Conservation (phyloP, 129 eudicot genomes). For the Tagetes patula region DNA sequence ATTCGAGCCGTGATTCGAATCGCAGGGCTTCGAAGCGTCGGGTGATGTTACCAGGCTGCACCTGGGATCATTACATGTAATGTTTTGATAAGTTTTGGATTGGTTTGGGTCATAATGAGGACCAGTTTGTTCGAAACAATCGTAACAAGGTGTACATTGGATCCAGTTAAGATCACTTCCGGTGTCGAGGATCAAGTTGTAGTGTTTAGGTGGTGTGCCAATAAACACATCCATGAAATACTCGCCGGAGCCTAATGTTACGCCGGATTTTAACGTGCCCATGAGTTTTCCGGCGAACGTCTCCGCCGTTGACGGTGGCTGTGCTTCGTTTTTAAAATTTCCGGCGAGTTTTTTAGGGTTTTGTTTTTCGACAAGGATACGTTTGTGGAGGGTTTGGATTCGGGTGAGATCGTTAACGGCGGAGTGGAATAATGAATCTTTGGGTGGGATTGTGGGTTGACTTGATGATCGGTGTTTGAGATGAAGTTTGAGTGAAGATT, state of each 20-base stretch:
- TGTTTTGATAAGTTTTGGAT: conserved; percentile 55
- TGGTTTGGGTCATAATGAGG: conserved; percentile 62
- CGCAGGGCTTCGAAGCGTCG: conserved; percentile 54
- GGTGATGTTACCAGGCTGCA: conserved; percentile 80
- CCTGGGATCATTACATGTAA: conserved; percentile 64
- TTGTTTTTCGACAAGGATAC: conserved; percentile 58
- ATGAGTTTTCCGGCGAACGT: conserved; percentile 54
- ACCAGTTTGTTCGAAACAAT: conserved; percentile 86
- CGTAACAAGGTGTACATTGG: conserved; percentile 80
- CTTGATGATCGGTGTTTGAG: conserved; percentile 47
- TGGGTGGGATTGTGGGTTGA: conserved; percentile 27
- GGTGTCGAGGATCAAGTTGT: conserved; percentile 76
- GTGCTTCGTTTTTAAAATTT: neutral
- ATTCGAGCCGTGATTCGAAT: conserved; percentile 28
- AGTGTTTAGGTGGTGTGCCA: conserved; percentile 94
- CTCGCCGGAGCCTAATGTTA: conserved; percentile 92
- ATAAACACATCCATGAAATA: conserved; percentile 92
- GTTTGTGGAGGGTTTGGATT: conserved; percentile 63
- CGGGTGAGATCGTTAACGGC: conserved; percentile 53
- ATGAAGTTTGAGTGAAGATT: conserved; percentile 47
- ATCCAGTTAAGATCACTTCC: conserved; percentile 97
- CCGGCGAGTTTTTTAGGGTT: conserved; percentile 26
- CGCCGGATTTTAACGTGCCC: conserved; percentile 89
- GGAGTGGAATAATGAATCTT: conserved; percentile 50
- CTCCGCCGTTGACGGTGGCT: conserved; percentile 27